Conservation (phyloP, 257 asterid species). For the Scutellaria baicalensis region DNA sequence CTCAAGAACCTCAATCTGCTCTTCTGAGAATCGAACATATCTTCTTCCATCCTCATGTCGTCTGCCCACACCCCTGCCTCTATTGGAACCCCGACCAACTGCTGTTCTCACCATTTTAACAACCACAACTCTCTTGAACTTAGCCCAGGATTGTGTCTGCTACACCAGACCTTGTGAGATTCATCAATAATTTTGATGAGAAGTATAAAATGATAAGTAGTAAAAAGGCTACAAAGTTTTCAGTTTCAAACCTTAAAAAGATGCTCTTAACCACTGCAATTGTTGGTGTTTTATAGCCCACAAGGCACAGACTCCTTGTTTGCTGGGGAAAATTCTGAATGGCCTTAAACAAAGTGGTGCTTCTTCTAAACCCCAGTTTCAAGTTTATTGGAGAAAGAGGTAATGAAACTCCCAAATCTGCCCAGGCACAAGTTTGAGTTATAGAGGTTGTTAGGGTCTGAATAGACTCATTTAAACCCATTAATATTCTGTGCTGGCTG, state of each 20-base stretch:
- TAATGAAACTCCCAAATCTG: slow-evolving; percentile 8
- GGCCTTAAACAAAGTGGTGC: neutral
- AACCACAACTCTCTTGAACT: too few species aligned
- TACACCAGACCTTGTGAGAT: slow-evolving; percentile 5
- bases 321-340: slow-evolving; percentile 1
- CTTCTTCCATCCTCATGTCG: slow-evolving; percentile 20
- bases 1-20: slow-evolving; percentile 41
- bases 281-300: slow-evolving; percentile 5
- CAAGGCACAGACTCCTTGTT: slow-evolving; percentile 12
- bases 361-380: slow-evolving; percentile 1
- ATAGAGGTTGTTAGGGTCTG: slow-evolving; percentile 8
- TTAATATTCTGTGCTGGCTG: slow-evolving; percentile 14
- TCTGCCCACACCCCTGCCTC: slow-evolving; percentile 13
- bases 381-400: neutral
- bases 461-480: slow-evolving; percentile 18
- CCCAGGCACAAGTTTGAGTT: slow-evolving; percentile 8
- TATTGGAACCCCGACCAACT: slow-evolving; percentile 11
- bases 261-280: slow-evolving; percentile 3
- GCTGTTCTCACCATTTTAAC: slow-evolving; percentile 13
- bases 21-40: slow-evolving; percentile 32
- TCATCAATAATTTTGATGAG: neutral
- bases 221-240: slow-evolving; percentile 2
- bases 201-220: neutral
- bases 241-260: neutral
- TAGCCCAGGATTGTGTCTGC: too few species aligned